These are phyloP conservation scores for Cystofilobasidium ferigula DNA, from an alignment of 768 basidiomycete genomes.

Conservation along the genomic window DNA sequence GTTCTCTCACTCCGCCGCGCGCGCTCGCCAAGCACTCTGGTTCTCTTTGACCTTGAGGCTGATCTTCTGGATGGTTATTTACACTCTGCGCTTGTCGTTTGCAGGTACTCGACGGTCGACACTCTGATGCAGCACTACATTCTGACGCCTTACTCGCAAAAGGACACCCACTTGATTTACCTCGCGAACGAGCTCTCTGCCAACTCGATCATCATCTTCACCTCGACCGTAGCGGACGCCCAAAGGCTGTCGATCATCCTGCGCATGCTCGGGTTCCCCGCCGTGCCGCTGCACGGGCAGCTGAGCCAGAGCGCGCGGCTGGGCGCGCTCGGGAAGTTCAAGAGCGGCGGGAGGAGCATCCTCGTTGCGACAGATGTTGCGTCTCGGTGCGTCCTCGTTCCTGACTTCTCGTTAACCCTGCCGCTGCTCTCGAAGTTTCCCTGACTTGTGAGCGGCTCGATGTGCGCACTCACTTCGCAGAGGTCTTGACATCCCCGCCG, in stretches of 20 bases:
- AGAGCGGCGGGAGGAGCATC: slow-evolving; percentile 79
- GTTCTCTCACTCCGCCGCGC: slow-evolving; percentile 31
- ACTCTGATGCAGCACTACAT: slow-evolving; percentile 93
- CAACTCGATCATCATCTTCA: slow-evolving; percentile 92
- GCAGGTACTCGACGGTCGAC: slow-evolving; percentile 90
- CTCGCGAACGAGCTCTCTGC: slow-evolving; percentile 77
- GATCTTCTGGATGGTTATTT: background rate
- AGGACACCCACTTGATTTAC: slow-evolving; percentile 82
- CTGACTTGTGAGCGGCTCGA: too few relatives aligned
- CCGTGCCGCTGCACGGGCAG: slow-evolving; percentile 90
- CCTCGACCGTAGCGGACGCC: slow-evolving; percentile 86
- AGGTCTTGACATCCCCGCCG: slow-evolving; percentile 88
- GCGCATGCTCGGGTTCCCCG: slow-evolving; percentile 80
- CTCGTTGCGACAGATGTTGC: slow-evolving; percentile 95
- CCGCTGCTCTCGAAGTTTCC: too few relatives aligned
- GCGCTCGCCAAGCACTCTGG: too few relatives aligned
- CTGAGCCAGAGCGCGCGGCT: slow-evolving; percentile 85
- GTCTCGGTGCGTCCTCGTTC: slow-evolving; percentile 49
- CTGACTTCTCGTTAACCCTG: background rate
- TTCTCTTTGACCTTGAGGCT: background rate
- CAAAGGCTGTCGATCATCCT: slow-evolving; percentile 79
- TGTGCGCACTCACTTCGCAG: too few relatives aligned
- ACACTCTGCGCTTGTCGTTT: background rate
- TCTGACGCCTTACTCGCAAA: slow-evolving; percentile 78
- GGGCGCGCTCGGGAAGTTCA: slow-evolving; percentile 89